phyloP scores from a whole-genome alignment of 306 rosid genomes.

The Canavalia ensiformis region DNA sequence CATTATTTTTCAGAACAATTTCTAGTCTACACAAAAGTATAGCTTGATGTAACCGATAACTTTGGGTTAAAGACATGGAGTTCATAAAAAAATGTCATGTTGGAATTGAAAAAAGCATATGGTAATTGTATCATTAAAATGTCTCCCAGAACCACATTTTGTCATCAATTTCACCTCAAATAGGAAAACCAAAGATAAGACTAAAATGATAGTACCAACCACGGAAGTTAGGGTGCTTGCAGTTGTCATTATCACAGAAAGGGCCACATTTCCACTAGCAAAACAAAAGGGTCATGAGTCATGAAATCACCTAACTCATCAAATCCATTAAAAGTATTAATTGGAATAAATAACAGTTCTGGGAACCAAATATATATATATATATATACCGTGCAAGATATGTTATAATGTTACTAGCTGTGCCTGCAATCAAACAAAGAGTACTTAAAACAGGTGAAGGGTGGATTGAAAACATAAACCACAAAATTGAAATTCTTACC shows the following conservation, averaged over 20 bases:
- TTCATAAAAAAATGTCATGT: constrained; percentile 3
- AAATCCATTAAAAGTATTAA: constrained; percentile 19
- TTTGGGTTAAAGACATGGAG: background rate
- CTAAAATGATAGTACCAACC: constrained; percentile 63
- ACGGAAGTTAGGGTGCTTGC: constrained; percentile 81
- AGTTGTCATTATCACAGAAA: constrained; percentile 91
- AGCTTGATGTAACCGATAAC: background rate
- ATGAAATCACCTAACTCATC: constrained; percentile 29
- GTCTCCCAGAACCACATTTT: constrained; percentile 1
- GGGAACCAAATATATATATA: background rate
- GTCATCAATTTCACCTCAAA: constrained; percentile 31
- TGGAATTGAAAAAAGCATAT: background rate
- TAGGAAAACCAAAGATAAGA: constrained; percentile 20
- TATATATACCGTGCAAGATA: constrained; percentile 81
- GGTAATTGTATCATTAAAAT: background rate
- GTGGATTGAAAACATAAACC: constrained; percentile 3
- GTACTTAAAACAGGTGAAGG: constrained; percentile 9
- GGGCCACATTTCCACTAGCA: constrained; percentile 69
- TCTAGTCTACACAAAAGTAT: background rate
- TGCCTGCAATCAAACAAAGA: constrained; percentile 70
- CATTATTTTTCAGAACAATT: background rate
- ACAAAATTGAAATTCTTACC: constrained; percentile 59
- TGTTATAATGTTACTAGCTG: constrained; percentile 89
- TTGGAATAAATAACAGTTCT: constrained; percentile 32
- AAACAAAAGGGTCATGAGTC: background rate